These are phyloP conservation scores for Exophiala xenobiotica DNA, from an alignment of 2,329 filamentous ascomycete genomes.

Conservation along the genomic window DNA sequence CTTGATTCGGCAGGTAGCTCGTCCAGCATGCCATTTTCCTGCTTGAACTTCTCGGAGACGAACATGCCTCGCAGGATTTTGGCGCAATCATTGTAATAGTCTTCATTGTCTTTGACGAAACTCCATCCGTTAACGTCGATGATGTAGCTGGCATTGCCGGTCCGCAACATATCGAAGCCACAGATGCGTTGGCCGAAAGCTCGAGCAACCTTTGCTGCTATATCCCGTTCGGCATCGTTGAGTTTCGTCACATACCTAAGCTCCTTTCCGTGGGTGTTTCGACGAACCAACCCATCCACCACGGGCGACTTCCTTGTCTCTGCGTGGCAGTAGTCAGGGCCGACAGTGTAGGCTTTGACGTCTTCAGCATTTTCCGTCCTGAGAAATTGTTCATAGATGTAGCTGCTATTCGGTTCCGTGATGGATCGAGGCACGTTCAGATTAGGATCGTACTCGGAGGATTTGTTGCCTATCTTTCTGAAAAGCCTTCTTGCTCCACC, in stretches of 20 bases:
- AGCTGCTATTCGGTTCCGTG: constrained; percentile 77
- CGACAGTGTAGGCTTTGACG: constrained; percentile 97
- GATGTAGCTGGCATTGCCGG: constrained; percentile 87
- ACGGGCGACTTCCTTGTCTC: constrained; percentile 97
- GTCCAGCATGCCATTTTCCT: constrained; percentile 35
- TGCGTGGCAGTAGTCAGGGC: constrained; percentile 87
- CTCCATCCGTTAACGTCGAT: constrained; percentile 99
- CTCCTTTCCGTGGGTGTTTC: constrained; percentile 97
- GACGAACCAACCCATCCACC: constrained; percentile 90
- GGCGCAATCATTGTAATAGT: constrained; percentile 92
- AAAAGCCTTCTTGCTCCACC: constrained; percentile 88
- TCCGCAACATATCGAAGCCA: constrained; percentile 89
- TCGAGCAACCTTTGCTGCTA: constrained; percentile 84
- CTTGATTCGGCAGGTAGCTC: constrained; percentile 36
- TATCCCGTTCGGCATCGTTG: constrained; percentile 73
- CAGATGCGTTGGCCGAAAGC: constrained; percentile 94
- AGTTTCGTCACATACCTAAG: constrained; percentile 90
- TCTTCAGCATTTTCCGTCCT: constrained; percentile 96
- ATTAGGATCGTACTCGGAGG: constrained; percentile 84
- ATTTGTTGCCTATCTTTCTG: constrained; percentile 98
- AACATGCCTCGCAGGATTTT: constrained; percentile 87
- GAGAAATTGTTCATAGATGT: constrained; percentile 96
- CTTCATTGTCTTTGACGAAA: constrained; percentile 98
- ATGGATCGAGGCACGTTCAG: constrained; percentile 76
- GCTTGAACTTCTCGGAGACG: constrained; percentile 67